phyloP scores from a whole-genome alignment of 192 early-diverging fungal genomes.

The Entomortierella chlamydospora region DNA sequence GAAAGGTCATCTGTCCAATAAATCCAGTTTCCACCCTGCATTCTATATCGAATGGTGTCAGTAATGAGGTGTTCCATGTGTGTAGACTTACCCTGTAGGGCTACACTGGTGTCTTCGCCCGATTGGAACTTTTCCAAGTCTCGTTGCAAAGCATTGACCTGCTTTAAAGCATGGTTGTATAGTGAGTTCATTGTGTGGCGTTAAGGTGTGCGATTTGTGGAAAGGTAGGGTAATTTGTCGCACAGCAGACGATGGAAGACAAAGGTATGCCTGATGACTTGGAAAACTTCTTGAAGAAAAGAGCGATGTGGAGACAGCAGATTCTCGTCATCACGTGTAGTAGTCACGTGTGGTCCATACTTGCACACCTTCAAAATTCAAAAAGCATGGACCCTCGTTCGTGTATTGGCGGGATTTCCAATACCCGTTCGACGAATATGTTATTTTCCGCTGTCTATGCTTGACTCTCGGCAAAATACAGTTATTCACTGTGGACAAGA shows the following conservation, averaged over 20 bases:
- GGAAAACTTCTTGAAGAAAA: too few relatives aligned
- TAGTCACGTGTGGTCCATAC: too few relatives aligned
- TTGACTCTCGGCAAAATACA: too few relatives aligned
- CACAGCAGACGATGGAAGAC: not conserved
- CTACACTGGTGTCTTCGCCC: constrained; percentile 66
- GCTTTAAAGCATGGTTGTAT: constrained; percentile 70
- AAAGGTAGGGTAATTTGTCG: not conserved
- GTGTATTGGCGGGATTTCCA: too few relatives aligned
- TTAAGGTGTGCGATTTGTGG: not conserved
- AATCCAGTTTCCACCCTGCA: not conserved
- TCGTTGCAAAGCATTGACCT: constrained; percentile 61
- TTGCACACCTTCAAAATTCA: too few relatives aligned
- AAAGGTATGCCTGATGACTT: too few relatives aligned
- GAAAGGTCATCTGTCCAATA: not conserved
- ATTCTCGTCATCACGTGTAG: too few relatives aligned
- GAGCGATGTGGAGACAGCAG: too few relatives aligned
- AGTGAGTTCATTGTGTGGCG: constrained; percentile 61
- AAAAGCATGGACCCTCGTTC: too few relatives aligned
- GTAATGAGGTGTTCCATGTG: not conserved
- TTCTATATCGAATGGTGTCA: not conserved
- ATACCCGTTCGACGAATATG: too few relatives aligned
- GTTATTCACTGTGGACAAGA: too few relatives aligned
- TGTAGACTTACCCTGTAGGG: constrained; percentile 65
- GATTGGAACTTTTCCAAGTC: constrained; percentile 66
- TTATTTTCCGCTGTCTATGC: too few relatives aligned